phyloP scores from a whole-genome alignment of 108 stramenopile species.

The Stephanodiscus minutulus region DNA sequence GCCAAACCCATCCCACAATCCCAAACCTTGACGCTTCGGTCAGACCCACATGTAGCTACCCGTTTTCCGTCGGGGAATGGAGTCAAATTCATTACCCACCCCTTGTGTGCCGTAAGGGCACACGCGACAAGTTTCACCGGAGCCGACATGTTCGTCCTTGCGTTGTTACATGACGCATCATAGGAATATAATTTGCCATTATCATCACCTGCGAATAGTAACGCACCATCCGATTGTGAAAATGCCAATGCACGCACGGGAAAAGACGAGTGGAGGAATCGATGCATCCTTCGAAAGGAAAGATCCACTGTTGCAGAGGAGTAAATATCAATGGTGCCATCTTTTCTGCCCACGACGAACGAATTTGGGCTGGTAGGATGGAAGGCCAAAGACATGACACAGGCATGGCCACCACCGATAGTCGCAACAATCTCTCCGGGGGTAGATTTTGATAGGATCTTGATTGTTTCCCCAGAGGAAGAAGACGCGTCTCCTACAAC shows the following conservation, averaged over 20 bases:
- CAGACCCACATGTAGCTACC: conserved; percentile 43
- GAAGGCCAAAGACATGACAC: conserved; percentile 44
- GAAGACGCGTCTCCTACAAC: conserved; percentile 36
- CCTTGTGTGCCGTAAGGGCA: conserved; percentile 44
- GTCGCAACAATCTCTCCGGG: conserved; percentile 43
- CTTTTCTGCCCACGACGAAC: conserved; percentile 50
- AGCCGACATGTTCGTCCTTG: conserved; percentile 13
- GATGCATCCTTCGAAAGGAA: conserved; percentile 41
- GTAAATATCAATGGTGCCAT: conserved; percentile 52
- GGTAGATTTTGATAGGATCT: conserved; percentile 16
- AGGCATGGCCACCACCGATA: conserved; percentile 43
- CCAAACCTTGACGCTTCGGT: conserved; percentile 46
- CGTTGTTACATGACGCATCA: conserved; percentile 33
- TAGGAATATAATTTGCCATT: conserved; percentile 41
- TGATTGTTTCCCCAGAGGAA: not conserved
- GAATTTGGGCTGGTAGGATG: conserved; percentile 47
- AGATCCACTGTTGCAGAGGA: conserved; percentile 28
- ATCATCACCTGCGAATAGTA: conserved; percentile 48
- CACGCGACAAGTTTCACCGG: conserved; percentile 50
- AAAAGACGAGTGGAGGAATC: conserved; percentile 23
- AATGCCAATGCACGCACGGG: conserved; percentile 43
- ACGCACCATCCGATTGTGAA: conserved; percentile 38
- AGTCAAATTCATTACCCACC: conserved; percentile 46
- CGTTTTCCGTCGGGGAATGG: conserved; percentile 44
- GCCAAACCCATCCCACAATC: conserved; percentile 50